Conservation (phyloP, 192 early-diverging fungal genomes). For the Coemansia sp. region DNA sequence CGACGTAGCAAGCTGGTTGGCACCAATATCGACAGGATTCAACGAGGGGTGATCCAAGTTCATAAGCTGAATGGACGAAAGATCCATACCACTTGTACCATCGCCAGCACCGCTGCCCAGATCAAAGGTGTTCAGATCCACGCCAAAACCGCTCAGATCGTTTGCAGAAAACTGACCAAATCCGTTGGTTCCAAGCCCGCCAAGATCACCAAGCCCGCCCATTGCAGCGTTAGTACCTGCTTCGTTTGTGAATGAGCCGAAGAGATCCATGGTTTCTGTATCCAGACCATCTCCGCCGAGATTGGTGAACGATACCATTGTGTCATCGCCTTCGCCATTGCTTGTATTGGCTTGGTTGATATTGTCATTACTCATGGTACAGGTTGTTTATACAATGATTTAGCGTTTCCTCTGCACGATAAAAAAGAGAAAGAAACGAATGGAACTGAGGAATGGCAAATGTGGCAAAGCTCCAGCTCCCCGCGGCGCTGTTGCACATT, state of each 20-base stretch:
- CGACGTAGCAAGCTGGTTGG: background rate
- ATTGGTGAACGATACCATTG: constrained; percentile 31
- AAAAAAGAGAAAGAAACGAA: too few relatives aligned
- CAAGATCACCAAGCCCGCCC: constrained; percentile 2
- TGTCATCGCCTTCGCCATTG: constrained; percentile 15
- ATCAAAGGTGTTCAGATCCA: constrained; percentile 33
- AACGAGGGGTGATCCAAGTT: constrained; percentile 23
- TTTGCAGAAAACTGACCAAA: constrained; percentile 19
- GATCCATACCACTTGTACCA: constrained; percentile 14
- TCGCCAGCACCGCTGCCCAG: constrained; percentile 4
- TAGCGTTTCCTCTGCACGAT: too few relatives aligned
- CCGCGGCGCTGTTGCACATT: too few relatives aligned
- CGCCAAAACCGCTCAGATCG: constrained; percentile 35
- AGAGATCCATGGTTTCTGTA: constrained; percentile 31
- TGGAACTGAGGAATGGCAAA: too few relatives aligned
- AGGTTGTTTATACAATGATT: background rate
- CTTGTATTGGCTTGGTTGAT: background rate
- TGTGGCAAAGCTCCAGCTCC: too few relatives aligned
- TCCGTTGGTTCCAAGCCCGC: background rate
- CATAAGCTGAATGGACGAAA: constrained; percentile 45
- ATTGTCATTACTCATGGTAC: constrained; percentile 6
- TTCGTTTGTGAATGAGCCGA: constrained; percentile 47
- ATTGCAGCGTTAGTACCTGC: background rate
- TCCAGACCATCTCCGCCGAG: constrained; percentile 31
- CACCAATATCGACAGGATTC: background rate